Evolutionary conservation across 2,329 filamentous ascomycete species (phyloP), one percentile per base, ranked within the genome.

Genomic region (Geoglossum cookeanum): DNA sequence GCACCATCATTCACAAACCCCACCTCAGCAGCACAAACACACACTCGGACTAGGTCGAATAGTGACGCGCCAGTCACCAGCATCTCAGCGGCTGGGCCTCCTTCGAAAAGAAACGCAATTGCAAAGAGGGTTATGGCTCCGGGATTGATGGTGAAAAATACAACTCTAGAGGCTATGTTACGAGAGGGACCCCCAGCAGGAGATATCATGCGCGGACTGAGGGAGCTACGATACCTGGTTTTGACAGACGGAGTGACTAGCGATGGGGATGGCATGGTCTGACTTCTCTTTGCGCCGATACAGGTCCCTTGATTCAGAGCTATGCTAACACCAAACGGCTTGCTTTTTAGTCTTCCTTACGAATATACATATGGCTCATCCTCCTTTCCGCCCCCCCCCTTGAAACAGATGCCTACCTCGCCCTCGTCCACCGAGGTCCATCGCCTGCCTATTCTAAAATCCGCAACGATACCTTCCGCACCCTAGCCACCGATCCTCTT

Each of bases 401-500:
- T 61, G 78, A 83, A 49, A 95, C 92, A 59, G 87, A 95, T 64
- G 78, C 84, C 60, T 98, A 98, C 68, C 85, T 97, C 62, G 78
- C 80, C 58, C 84, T 97, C 49, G 85, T 98, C 62, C 89, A 94
- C 66, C 87, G 92, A 61, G 91, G 92, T 61, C 86, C 91, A 29
- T 97, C 91, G 2, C 90, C 91, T 0, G 90, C 89, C 51, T 95
- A 98, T 72, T 82, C 87, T 65, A 98, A 98, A 73, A 98, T 98
- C 67, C 87, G 90, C 68, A 96, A 98, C 71, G 92, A 98, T 69
- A 96, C 92, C 45, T 97, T 97, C 69, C 87, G 92, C 64, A 98
- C 92, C 0, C 76, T 98, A 57, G 92, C 92, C 35, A 96, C 91
- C 55, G 92, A 98, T 66, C 90, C 91, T n/a, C 80, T 98, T 39